Evolutionary conservation across 192 early-diverging fungal genomes (phyloP).

Genomic region (Coemansia aciculifera): DNA sequence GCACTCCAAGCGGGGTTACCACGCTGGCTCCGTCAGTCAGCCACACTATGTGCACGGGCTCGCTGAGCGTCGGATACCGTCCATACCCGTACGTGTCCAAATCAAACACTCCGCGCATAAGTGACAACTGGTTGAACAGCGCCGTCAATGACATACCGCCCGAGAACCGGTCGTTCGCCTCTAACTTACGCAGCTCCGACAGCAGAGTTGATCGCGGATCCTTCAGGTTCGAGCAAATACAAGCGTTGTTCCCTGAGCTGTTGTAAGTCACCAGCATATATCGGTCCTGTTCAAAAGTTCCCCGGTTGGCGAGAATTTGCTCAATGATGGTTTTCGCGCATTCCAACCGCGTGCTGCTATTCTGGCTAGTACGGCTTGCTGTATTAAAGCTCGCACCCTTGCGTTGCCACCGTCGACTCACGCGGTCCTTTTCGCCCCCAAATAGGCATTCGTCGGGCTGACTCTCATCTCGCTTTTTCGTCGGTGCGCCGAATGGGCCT

Average conservation of each 20-base stretch:
- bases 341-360: constrained; percentile 57
- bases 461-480: constrained; percentile 19
- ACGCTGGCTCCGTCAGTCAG: constrained; percentile 74
- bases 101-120: constrained; percentile 62
- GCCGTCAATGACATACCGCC: constrained; percentile 67
- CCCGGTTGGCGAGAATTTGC: constrained; percentile 62
- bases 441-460: constrained; percentile 39
- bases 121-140: constrained; percentile 69
- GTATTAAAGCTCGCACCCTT: constrained; percentile 13
- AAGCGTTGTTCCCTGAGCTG: constrained; percentile 25
- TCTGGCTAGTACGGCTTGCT: not conserved
- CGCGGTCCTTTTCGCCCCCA: constrained; percentile 25
- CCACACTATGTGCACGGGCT: constrained; percentile 73
- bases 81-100: constrained; percentile 73
- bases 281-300: constrained; percentile 63
- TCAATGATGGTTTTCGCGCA: constrained; percentile 77
- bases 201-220: constrained; percentile 59
- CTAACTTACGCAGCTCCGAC: constrained; percentile 62
- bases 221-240: constrained; percentile 52
- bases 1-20: constrained; percentile 44
- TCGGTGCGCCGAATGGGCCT: not conserved
- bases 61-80: constrained; percentile 64
- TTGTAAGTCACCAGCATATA: constrained; percentile 78
- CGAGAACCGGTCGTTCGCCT: constrained; percentile 66
- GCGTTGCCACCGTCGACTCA: constrained; percentile 52